phyloP scores from a whole-genome alignment of 2,329 filamentous ascomycete genomes.

The Emergomyces pasteurianus region DNA sequence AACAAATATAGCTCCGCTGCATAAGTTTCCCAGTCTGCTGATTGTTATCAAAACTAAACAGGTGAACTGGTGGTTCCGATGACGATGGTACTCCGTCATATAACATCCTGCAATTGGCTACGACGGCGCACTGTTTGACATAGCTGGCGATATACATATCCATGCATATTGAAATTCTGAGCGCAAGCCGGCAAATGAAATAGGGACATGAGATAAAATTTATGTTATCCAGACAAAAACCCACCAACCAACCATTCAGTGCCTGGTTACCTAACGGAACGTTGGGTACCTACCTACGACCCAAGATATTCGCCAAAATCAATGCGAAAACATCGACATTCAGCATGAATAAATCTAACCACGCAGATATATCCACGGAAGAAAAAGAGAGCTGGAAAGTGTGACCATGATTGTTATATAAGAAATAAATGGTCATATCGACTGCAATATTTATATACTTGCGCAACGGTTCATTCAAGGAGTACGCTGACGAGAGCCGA shows the following conservation, averaged over 20 bases:
- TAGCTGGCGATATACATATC: not conserved
- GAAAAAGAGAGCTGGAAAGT: not conserved
- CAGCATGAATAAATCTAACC: not conserved
- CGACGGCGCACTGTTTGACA: not conserved
- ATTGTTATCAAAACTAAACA: slow-evolving; percentile 15
- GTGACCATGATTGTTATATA: not conserved
- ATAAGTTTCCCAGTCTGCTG: slow-evolving; percentile 5
- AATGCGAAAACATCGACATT: not conserved
- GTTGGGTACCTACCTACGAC: not conserved
- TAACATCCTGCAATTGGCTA: not conserved
- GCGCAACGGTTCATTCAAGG: not conserved
- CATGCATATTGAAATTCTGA: not conserved
- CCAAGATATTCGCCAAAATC: not conserved
- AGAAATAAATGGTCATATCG: not conserved
- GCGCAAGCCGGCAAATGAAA: not conserved
- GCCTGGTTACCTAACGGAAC: not conserved
- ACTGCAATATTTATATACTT: not conserved
- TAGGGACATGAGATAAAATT: not conserved
- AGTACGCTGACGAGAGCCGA: not conserved
- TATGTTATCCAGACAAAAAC: not conserved
- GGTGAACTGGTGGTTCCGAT: slow-evolving; percentile 76
- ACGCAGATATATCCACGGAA: not conserved
- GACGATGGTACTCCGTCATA: slow-evolving; percentile 14
- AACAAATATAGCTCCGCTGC: not conserved
- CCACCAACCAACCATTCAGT: not conserved